Evolutionary conservation across 2,329 filamentous ascomycete genomes (phyloP).

Genomic region (Aspergillus piperis): DNA sequence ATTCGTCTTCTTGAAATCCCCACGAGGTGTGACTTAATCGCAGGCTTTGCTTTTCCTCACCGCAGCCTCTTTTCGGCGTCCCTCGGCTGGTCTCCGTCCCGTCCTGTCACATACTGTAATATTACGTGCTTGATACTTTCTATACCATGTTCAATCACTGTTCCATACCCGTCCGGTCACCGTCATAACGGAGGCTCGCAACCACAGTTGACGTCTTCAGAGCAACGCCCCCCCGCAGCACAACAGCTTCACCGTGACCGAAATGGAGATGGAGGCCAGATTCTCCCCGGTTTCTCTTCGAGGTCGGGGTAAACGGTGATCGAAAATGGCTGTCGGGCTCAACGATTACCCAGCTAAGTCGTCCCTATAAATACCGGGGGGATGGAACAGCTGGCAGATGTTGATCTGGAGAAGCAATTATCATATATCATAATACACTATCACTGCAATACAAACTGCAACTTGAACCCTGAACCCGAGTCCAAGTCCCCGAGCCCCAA

Average conservation of each 20-base stretch:
- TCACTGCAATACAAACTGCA: too few species aligned
- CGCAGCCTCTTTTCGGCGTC: constrained; percentile 38
- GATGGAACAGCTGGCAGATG: background rate
- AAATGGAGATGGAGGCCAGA: constrained; percentile 22
- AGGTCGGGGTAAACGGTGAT: constrained; percentile 15
- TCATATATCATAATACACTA: background rate
- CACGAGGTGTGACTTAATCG: constrained; percentile 12
- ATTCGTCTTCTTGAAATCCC: constrained; percentile 12
- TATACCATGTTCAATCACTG: background rate
- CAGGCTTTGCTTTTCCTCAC: constrained; percentile 26
- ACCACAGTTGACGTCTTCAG: constrained; percentile 1
- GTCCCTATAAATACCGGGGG: constrained; percentile 23
- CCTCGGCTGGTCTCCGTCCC: constrained; percentile 5
- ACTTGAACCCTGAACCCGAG: too few species aligned
- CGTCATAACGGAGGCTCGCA: constrained; percentile 10
- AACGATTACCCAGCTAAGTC: constrained; percentile 20
- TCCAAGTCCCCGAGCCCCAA: too few species aligned
- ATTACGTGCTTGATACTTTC: background rate
- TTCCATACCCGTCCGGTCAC: background rate
- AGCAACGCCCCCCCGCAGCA: constrained; percentile 24
- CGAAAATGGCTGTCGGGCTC: constrained; percentile 18
- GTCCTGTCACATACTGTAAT: constrained; percentile 16
- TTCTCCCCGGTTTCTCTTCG: constrained; percentile 25
- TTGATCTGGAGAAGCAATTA: background rate
- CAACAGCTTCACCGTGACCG: constrained; percentile 34